Evolutionary conservation across 306 rosid genomes (phyloP), one percentile per base, ranked within the genome.

Genomic region (Crotalaria pallida): DNA sequence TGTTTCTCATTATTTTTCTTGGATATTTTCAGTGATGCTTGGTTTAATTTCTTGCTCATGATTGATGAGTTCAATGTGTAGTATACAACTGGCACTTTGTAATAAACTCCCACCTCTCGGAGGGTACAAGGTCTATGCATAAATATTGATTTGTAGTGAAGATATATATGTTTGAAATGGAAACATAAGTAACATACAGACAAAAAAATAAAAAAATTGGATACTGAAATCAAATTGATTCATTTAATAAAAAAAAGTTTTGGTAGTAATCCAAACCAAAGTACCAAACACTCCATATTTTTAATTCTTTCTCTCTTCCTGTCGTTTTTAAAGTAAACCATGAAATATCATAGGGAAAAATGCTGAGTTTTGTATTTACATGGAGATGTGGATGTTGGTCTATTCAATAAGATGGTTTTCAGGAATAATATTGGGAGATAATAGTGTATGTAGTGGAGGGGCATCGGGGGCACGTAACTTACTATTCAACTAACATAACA

Each of bases 391-490:
- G 82, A 88, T 73, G 69, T 82, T 76, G 78, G 84, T 79, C 85
- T 59, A 81, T 81, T 84, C 79, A 74, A 74, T 73, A 65, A 24
- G 76, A 71, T 70, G 50, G 27, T 24, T 80, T 81, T 57, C 13
- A 21, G 27, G 73, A 67, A 69, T 24, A 27, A 52, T 71, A 48
- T 74, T 24, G 10, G 41, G 40, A 29, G 21, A 60, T 62, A 9
- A 9, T 65, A 65, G 26, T 21, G 16, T 10, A 59, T 58, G 56
- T 61, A 67, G 69, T 66, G 67, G 89, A 70, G 60, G 83, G 80
- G 58, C 92, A 86, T 74, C 62, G 31, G 72, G 82, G 92, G 90
- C 92, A 88, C 90, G 91, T 74, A 57, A 77, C 81, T 79, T 58
- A 68, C 84, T 68, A 76, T 81, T 81, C 78, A 75, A 66, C 65